Evolutionary conservation across 1,284 basidiomycete genomes (phyloP).

Genomic region (Stygiomarasmius scandens): DNA sequence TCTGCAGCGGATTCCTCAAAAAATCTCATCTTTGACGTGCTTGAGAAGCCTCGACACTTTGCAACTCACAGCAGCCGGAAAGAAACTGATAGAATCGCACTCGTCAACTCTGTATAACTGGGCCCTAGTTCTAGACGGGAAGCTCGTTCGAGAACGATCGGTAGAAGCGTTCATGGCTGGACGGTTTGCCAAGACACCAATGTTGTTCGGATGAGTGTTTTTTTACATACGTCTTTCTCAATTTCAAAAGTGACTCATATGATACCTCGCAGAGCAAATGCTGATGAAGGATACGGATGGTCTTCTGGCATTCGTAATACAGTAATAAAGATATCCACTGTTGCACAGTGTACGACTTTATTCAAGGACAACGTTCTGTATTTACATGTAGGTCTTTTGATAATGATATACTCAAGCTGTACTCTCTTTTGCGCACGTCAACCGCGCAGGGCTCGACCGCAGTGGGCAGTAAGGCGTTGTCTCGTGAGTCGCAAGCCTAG

Average conservation of each 20-base stretch:
- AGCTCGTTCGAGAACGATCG: slow-evolving; percentile 12
- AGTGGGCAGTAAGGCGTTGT: too few species aligned
- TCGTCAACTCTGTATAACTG: slow-evolving; percentile 14
- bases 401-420: slow-evolving; percentile 3
- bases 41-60: slow-evolving; percentile 1
- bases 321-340: slow-evolving; percentile 13
- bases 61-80: slow-evolving; percentile 11
- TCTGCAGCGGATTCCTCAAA: background rate
- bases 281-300: slow-evolving; percentile 19
- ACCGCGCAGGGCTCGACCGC: slow-evolving; percentile 6
- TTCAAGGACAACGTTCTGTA: slow-evolving; percentile 13
- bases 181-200: slow-evolving; percentile 11
- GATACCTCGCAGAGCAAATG: slow-evolving; percentile 15
- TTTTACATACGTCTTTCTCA: background rate
- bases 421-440: slow-evolving; percentile 13
- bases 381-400: slow-evolving; percentile 11
- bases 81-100: background rate
- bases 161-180: slow-evolving; percentile 16
- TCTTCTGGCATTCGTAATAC: slow-evolving; percentile 11
- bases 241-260: too few species aligned
- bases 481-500: too few species aligned
- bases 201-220: slow-evolving; percentile 15
- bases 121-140: slow-evolving; percentile 14
- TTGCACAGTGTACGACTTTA: slow-evolving; percentile 17
- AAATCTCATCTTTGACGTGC: slow-evolving; percentile 6